Evolutionary conservation across 176 grass and related monocot species (phyloP).

Genomic region (Guadua angustifolia): DNA sequence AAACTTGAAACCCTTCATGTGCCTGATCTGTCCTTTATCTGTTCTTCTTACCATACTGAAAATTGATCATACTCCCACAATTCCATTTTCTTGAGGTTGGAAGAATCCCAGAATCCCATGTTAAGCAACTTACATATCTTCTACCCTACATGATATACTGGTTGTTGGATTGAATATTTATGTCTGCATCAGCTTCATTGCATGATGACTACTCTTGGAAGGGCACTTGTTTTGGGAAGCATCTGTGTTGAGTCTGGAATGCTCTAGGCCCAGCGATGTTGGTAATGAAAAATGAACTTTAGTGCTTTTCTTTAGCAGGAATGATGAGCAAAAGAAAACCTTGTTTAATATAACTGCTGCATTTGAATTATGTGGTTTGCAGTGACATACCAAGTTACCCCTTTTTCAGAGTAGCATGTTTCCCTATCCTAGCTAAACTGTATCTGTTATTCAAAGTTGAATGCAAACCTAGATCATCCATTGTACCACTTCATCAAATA

Average conservation of each 20-base stretch:
- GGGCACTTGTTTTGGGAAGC: background rate
- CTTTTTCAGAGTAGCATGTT: constrained; percentile 15
- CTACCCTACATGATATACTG: background rate
- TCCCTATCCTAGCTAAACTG: constrained; percentile 17
- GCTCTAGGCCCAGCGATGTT: background rate
- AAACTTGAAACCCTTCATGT: constrained; percentile 42
- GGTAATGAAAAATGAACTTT: background rate
- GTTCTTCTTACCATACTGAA: constrained; percentile 49
- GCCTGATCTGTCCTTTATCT: constrained; percentile 36
- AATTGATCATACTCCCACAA: background rate
- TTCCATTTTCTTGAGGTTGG: background rate
- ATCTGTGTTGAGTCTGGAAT: background rate
- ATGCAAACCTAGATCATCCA: background rate
- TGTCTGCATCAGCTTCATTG: background rate
- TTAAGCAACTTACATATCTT: constrained; percentile 11
- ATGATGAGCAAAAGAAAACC: background rate
- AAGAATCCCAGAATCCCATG: background rate
- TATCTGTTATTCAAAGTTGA: background rate
- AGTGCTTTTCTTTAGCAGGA: background rate
- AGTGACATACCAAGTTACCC: background rate
- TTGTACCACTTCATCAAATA: background rate
- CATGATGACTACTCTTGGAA: background rate
- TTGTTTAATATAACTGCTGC: background rate
- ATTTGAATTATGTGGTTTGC: background rate
- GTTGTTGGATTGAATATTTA: constrained; percentile 3